These are phyloP conservation scores for Pestalotiopsis sp. DNA, from an alignment of 2,329 filamentous ascomycete genomes.

Conservation along the genomic window DNA sequence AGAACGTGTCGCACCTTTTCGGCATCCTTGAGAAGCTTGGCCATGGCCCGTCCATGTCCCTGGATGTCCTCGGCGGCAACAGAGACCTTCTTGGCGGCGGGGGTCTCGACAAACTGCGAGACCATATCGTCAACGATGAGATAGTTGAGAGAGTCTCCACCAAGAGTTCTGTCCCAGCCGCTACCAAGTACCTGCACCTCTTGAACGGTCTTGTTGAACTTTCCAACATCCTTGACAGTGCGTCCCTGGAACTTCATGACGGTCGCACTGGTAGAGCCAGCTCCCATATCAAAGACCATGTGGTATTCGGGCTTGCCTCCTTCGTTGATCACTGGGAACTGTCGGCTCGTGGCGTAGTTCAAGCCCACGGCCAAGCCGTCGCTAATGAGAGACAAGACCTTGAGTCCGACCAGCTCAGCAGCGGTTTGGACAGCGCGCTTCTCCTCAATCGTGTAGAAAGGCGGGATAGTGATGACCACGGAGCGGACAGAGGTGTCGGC, in stretches of 20 bases:
- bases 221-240: conserved; percentile 86
- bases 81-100: conserved; percentile 66
- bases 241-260: conserved; percentile 88
- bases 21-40: conserved; percentile 91
- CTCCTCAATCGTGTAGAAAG: conserved; percentile 90
- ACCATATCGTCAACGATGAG: conserved; percentile 91
- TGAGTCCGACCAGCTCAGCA: conserved; percentile 84
- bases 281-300: conserved; percentile 96
- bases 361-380: conserved; percentile 91
- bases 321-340: conserved; percentile 82
- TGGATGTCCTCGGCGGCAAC: conserved; percentile 67
- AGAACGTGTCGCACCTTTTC: conserved; percentile 85
- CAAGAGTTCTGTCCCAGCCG: conserved; percentile 88
- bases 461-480: conserved; percentile 84
- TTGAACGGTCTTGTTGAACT: conserved; percentile 94
- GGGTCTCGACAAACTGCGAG: conserved; percentile 72
- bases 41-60: conserved; percentile 79
- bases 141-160: conserved; percentile 86
- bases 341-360: conserved; percentile 91
- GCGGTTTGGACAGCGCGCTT: conserved; percentile 83
- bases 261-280: conserved; percentile 89
- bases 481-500: conserved; percentile 75
- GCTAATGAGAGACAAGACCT: conserved; percentile 81
- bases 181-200: conserved; percentile 87
- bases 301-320: conserved; percentile 89